Conservation (phyloP, 257 asterid genomes). For the Solanum paucissectum region DNA sequence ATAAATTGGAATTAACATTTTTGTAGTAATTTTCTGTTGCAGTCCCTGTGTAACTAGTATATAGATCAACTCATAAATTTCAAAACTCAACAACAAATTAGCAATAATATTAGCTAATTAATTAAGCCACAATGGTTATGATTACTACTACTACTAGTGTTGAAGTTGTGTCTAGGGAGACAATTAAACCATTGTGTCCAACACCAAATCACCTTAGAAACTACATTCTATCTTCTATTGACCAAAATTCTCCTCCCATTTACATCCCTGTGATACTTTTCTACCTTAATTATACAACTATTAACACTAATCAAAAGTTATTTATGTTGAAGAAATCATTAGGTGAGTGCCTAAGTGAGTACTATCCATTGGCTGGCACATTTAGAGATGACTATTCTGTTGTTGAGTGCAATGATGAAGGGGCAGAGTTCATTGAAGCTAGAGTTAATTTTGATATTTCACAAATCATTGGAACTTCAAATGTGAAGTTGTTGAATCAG, state of each 20-base stretch:
- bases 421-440: slow-evolving; percentile 15
- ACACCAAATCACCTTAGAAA: not conserved
- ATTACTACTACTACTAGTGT: not conserved
- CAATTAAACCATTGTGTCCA: not conserved
- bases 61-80: not conserved
- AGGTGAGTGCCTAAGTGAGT: slow-evolving; percentile 4
- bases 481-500: not conserved
- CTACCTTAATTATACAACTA: not conserved
- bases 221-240: not conserved
- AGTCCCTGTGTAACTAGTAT: not conserved
- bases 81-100: not conserved
- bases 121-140: not conserved
- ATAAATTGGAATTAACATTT: not conserved
- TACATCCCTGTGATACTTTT: not conserved
- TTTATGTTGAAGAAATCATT: slow-evolving; percentile 6
- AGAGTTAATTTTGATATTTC: slow-evolving; percentile 4
- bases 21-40: not conserved
- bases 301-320: not conserved
- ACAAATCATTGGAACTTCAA: not conserved
- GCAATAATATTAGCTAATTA: not conserved
- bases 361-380: slow-evolving; percentile 33
- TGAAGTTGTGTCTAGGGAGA: not conserved
- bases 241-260: not conserved
- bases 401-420: slow-evolving; percentile 14
- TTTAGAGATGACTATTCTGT: not conserved